Conservation (phyloP, 2,329 filamentous ascomycete genomes). For the Venturia effusa region DNA sequence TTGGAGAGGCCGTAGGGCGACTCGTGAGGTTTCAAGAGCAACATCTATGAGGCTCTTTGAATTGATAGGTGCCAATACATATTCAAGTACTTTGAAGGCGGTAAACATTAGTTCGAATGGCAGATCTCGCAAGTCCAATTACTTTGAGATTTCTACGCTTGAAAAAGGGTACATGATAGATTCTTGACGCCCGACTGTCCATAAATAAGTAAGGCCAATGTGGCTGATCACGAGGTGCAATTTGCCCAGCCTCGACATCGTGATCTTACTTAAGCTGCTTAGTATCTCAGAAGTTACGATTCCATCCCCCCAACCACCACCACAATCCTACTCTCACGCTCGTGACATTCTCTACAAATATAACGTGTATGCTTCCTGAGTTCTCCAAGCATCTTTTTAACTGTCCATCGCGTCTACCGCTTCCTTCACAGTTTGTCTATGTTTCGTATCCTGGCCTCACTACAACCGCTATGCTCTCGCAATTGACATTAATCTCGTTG, state of each 20-base stretch:
- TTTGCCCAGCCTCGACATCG: not conserved
- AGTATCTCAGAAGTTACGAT: not conserved
- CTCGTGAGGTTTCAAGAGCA: not conserved
- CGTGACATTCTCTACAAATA: not conserved
- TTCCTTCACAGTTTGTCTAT: too few relatives aligned
- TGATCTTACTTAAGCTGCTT: too few relatives aligned
- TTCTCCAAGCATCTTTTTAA: too few relatives aligned
- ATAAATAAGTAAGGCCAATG: too few relatives aligned
- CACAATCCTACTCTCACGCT: not conserved
- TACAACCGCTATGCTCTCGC: not conserved
- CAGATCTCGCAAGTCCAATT: too few relatives aligned
- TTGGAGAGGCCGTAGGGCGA: conserved; percentile 1
- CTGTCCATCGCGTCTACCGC: not conserved
- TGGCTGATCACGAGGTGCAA: not conserved
- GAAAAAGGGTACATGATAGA: too few relatives aligned
- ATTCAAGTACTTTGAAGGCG: too few relatives aligned
- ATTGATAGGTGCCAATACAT: too few relatives aligned
- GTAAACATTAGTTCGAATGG: too few relatives aligned
- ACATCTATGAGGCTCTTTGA: not conserved
- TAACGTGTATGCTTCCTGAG: too few relatives aligned
- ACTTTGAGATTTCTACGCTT: too few relatives aligned
- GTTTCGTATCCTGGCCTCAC: not conserved
- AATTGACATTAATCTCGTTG: not conserved
- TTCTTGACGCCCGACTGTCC: too few relatives aligned
- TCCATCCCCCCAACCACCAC: not conserved